A percentile compares a stretch with the other conserved stretches of the same genome.
phyloP scores from a whole-genome alignment of 1,284 basidiomycete species.

The Puccinia triticina region DNA sequence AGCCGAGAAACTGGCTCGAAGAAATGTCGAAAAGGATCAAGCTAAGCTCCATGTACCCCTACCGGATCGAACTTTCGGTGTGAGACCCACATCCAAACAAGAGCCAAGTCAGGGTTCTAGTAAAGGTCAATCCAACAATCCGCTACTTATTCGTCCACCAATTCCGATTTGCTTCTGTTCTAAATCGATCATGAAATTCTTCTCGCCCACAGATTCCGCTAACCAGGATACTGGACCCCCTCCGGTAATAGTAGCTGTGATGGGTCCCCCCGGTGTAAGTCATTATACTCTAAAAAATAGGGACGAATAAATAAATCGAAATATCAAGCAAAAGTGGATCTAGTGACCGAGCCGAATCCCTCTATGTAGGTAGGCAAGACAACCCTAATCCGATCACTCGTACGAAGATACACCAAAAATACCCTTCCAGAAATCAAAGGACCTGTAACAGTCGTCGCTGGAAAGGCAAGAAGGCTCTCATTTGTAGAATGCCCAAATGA shows the following conservation, averaged over 20 bases:
- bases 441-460: constrained; percentile 88
- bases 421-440: constrained; percentile 86
- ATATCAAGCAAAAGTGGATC: neutral
- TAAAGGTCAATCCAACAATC: constrained; percentile 38
- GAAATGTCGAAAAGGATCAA: constrained; percentile 91
- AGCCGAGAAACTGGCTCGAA: constrained; percentile 82
- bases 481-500: constrained; percentile 98
- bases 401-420: constrained; percentile 92
- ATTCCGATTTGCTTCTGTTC: constrained; percentile 24
- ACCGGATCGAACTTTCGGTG: constrained; percentile 80
- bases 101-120: constrained; percentile 43
- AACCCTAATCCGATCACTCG: constrained; percentile 87
- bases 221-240: constrained; percentile 66
- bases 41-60: constrained; percentile 93
- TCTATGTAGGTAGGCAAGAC: constrained; percentile 75
- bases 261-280: constrained; percentile 88
- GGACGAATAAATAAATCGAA: neutral
- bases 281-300: neutral
- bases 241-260: constrained; percentile 92
- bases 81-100: constrained; percentile 3
- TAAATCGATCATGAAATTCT: constrained; percentile 21
- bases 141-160: neutral
- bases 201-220: constrained; percentile 67
- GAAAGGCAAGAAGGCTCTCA: constrained; percentile 88
- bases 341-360: neutral